These are phyloP conservation scores for Crucibulum laeve DNA, from an alignment of 768 basidiomycete species.

Conservation along the genomic window DNA sequence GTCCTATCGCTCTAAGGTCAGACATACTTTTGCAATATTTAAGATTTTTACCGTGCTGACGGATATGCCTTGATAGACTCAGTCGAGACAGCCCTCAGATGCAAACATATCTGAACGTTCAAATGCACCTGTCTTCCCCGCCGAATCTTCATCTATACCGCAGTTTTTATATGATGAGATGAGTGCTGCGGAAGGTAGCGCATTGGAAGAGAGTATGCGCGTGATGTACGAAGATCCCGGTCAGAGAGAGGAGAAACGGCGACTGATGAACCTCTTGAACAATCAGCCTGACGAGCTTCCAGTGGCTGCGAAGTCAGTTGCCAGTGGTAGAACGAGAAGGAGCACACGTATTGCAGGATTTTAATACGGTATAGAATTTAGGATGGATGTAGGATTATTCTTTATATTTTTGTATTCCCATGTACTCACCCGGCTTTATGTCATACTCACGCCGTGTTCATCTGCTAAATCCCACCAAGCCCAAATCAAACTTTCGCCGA, in stretches of 20 bases:
- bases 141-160: conserved; percentile 15
- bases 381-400: too few species aligned
- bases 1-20: conserved; percentile 31
- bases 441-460: too few species aligned
- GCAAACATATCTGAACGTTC: conserved; percentile 17
- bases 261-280: conserved; percentile 53
- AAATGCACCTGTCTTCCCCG: conserved; percentile 12
- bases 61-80: conserved; percentile 19
- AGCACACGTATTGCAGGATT: conserved; percentile 21
- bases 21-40: conserved; percentile 1
- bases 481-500: too few species aligned
- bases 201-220: conserved; percentile 42
- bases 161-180: conserved; percentile 24
- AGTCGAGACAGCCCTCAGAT: conserved; percentile 34
- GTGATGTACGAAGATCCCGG: conserved; percentile 69
- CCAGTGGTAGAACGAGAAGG: conserved; percentile 11
- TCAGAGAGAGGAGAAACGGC: conserved; percentile 53
- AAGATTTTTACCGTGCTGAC: neutral
- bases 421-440: too few species aligned
- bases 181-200: conserved; percentile 12
- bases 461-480: too few species aligned
- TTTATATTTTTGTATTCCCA: conserved; percentile 1
- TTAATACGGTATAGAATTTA: too few species aligned
- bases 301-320: conserved; percentile 4
- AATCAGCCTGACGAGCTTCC: conserved; percentile 15